A percentile compares a stretch with the other conserved stretches of the same genome.
phyloP scores from a whole-genome alignment of 2,329 filamentous ascomycete genomes.

The Trichoderma sp. region DNA sequence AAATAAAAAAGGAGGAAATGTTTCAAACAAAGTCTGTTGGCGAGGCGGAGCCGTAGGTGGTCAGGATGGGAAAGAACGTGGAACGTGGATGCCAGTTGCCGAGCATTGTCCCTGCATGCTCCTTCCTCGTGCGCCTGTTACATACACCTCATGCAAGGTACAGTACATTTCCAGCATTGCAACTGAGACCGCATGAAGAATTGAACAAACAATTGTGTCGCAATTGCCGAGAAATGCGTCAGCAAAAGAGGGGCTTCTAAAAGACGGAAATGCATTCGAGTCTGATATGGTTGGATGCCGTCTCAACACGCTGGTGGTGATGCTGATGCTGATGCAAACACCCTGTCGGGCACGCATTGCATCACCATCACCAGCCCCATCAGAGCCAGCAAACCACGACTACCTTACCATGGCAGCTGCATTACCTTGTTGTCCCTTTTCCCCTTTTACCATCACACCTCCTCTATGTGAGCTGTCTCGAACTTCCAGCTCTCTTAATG shows the following conservation, averaged over 20 bases:
- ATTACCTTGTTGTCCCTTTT: neutral
- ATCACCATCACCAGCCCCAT: neutral
- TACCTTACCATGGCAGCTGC: neutral
- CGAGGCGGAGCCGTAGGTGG: no score
- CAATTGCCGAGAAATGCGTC: neutral
- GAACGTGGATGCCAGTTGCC: neutral
- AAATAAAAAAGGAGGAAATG: neutral
- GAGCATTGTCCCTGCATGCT: conserved; percentile 6
- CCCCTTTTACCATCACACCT: neutral
- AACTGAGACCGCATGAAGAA: conserved; percentile 7
- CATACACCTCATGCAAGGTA: no score
- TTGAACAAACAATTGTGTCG: neutral
- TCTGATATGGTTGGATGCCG: neutral
- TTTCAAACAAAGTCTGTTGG: neutral
- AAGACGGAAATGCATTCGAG: neutral
- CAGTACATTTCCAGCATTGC: no score
- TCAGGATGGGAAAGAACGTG: no score
- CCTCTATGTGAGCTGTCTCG: neutral
- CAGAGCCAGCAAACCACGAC: neutral
- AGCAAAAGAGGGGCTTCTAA: conserved; percentile 17
- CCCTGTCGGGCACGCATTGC: no score
- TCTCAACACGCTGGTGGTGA: neutral
- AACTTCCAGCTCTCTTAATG: neutral
- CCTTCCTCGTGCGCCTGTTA: neutral
- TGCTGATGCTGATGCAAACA: no score